Evolutionary conservation across 164 flowering plant species (phyloP).

Genomic region (Euptelea pleiosperma): DNA sequence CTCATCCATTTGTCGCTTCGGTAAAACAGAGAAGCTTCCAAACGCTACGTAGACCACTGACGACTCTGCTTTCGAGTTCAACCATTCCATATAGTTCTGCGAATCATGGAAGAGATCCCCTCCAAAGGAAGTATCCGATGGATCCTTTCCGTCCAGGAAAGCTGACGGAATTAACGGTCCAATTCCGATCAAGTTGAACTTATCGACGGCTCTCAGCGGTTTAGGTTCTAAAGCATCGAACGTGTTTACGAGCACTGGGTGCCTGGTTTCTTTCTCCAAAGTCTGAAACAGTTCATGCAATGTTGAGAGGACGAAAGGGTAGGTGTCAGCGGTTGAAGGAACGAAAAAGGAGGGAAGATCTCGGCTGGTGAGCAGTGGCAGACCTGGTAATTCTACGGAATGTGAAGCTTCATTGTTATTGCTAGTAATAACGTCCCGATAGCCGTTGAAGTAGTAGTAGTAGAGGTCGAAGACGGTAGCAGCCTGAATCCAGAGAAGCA

Average conservation of each 20-base stretch:
- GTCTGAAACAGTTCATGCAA: too few species aligned
- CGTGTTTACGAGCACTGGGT: too few species aligned
- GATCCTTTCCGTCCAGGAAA: constrained; percentile 6
- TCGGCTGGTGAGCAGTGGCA: constrained; percentile 14
- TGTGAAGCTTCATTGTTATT: neutral
- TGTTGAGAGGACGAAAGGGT: neutral
- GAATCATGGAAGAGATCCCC: too few species aligned
- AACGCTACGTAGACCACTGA: constrained; percentile 17
- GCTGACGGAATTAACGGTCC: constrained; percentile 10
- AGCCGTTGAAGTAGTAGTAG: constrained; percentile 21
- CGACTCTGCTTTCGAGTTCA: constrained; percentile 3
- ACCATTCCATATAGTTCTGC: constrained; percentile 10
- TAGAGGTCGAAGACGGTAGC: constrained; percentile 25
- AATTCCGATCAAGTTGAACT: too few species aligned
- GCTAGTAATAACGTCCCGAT: constrained; percentile 5
- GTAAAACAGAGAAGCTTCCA: neutral
- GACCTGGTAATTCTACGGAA: too few species aligned
- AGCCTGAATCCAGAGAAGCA: constrained; percentile 30
- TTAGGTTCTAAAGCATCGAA: too few species aligned
- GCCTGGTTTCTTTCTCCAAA: constrained; percentile 21
- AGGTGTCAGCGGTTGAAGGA: neutral
- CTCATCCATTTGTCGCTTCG: constrained; percentile 9
- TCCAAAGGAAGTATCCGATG: too few species aligned
- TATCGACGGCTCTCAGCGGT: too few species aligned
- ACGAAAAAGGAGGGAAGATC: constrained; percentile 31